Percentiles rank a stretch among this genome's conserved stretches.
These are phyloP conservation scores for Gorgonomyces haynaldii DNA, from an alignment of 192 early-diverging fungal genomes.

Conservation along the genomic window DNA sequence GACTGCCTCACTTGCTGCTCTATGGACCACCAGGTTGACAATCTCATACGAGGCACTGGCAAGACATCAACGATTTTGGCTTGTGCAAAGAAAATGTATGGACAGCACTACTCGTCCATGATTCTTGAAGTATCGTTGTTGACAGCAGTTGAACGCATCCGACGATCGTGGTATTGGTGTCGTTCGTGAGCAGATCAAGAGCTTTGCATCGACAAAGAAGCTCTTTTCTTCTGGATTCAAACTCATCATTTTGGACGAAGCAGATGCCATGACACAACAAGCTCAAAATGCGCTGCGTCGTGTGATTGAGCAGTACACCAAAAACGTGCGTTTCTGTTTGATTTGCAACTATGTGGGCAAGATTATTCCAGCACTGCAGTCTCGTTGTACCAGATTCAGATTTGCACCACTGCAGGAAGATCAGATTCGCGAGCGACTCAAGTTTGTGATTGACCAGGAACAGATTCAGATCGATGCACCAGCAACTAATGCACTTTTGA, in stretches of 20 bases:
- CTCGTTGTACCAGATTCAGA: conserved; percentile 94
- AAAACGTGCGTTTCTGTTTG: conserved; percentile 95
- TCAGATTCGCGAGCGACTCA: conserved; percentile 68
- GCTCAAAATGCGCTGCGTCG: conserved; percentile 89
- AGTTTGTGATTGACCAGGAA: conserved; percentile 23
- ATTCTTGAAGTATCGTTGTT: conserved; percentile 63
- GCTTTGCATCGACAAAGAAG: conserved; percentile 89
- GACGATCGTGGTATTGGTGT: conserved; percentile 98
- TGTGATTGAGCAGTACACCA: conserved; percentile 97
- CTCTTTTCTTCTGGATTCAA: conserved; percentile 89
- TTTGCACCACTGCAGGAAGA: conserved; percentile 76
- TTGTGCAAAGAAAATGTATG: conserved; percentile 80
- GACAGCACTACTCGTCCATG: conserved; percentile 71
- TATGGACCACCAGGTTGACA: conserved; percentile 85
- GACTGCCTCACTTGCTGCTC: conserved; percentile 89
- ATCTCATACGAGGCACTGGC: conserved; percentile 45
- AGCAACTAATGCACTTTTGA: conserved; percentile 69
- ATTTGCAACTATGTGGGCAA: conserved; percentile 98
- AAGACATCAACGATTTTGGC: conserved; percentile 96
- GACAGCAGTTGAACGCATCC: conserved; percentile 78
- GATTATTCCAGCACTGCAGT: conserved; percentile 95
- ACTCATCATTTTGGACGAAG: conserved; percentile 93
- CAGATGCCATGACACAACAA: conserved; percentile 87
- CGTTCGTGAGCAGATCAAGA: conserved; percentile 96
- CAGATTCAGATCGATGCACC: conserved; percentile 65